A percentile compares a stretch with the other conserved stretches of the same genome.
Evolutionary conservation across 345 rosid species (phyloP).

Genomic region (Linum trigynum): DNA sequence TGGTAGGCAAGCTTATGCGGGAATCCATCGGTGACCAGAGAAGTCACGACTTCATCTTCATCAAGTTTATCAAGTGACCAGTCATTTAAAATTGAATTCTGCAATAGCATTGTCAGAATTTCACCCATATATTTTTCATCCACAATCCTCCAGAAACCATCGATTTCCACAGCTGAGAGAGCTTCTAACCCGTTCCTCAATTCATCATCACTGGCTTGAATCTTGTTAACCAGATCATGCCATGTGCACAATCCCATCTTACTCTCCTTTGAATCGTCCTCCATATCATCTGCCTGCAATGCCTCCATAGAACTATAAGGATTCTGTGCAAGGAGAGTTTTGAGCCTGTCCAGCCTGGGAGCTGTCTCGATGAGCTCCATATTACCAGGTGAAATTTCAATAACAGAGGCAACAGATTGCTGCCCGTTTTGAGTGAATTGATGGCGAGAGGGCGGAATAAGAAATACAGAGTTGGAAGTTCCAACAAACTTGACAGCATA

Average conservation of each 20-base stretch:
- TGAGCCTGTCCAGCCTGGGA: conserved; percentile 80
- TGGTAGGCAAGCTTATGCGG: conserved; percentile 43
- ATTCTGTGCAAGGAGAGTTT: conserved; percentile 43
- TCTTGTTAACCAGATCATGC: conserved; percentile 54
- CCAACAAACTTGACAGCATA: conserved; percentile 71
- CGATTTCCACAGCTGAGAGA: conserved; percentile 71
- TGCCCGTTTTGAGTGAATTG: conserved; percentile 15
- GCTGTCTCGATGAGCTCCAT: conserved; percentile 82
- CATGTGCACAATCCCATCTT: conserved; percentile 39
- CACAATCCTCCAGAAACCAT: conserved; percentile 74
- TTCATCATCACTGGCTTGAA: conserved; percentile 86
- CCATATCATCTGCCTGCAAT: conserved; percentile 27
- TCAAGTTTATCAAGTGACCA: conserved; percentile 54
- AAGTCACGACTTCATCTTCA: conserved; percentile 50
- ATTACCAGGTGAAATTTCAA: conserved; percentile 58
- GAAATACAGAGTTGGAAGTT: conserved; percentile 70
- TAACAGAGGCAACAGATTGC: conserved; percentile 31
- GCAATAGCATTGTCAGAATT: conserved; percentile 55
- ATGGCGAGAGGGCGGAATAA: conserved; percentile 48
- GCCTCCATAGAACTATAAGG: conserved; percentile 43
- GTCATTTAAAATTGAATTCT: conserved; percentile 53
- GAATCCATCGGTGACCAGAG: conserved; percentile 61
- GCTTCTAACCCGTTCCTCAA: conserved; percentile 43
- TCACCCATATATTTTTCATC: conserved; percentile 59
- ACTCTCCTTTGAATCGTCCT: conserved; percentile 15